phyloP scores from a whole-genome alignment of 2,329 filamentous ascomycete species.

The Botrytis cinerea region DNA sequence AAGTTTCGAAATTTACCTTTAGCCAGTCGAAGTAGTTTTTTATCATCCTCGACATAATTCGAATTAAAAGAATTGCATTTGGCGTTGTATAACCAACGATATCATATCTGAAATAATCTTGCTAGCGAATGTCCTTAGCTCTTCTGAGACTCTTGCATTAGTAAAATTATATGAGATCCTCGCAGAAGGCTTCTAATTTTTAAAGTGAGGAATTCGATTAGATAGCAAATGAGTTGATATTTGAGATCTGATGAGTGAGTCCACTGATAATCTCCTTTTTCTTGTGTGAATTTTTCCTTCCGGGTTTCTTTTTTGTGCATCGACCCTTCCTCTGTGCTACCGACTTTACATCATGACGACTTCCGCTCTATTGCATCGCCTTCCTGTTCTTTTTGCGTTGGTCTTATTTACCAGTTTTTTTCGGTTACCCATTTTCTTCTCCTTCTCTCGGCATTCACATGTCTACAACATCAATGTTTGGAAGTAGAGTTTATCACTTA shows the following conservation, averaged over 20 bases:
- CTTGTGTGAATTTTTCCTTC: too few relatives aligned
- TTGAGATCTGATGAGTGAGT: not conserved
- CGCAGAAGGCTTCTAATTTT: not conserved
- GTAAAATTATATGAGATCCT: not conserved
- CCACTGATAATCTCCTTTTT: not conserved
- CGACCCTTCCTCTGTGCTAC: not conserved
- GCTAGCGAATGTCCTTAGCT: not conserved
- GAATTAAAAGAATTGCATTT: not conserved
- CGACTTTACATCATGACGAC: not conserved
- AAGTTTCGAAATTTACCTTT: not conserved
- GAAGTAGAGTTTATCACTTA: not conserved
- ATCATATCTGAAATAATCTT: not conserved
- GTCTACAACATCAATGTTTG: not conserved
- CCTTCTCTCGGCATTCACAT: not conserved
- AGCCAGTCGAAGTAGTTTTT: not conserved
- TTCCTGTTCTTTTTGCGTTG: not conserved
- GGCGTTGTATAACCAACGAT: not conserved
- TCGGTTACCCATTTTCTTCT: too few relatives aligned
- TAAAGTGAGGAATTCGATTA: not conserved
- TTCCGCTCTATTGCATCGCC: not conserved
- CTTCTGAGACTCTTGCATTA: not conserved
- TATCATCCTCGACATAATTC: not conserved
- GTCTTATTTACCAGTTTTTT: not conserved
- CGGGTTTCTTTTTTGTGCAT: not conserved
- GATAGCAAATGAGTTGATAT: not conserved